Evolutionary conservation across 352 stramenopile species (phyloP).

Genomic region (Sclerospora graminicola): DNA sequence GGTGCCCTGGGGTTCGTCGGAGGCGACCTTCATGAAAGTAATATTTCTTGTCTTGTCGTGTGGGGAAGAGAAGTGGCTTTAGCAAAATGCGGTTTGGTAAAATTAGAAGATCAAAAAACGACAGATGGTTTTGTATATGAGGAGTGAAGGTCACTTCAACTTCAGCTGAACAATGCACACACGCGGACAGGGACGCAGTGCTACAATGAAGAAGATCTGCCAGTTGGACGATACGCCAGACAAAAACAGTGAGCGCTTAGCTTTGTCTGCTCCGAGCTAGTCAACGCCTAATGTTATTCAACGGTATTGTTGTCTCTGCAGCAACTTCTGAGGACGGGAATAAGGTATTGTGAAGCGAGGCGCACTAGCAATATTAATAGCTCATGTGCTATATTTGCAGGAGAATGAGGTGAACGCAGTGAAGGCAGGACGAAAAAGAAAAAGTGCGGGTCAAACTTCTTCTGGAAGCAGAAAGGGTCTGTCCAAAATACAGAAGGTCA

Average conservation of each 20-base stretch:
- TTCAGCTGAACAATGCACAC: conserved; percentile 17
- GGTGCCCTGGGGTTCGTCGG: conserved; percentile 40
- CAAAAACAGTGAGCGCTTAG: conserved; percentile 10
- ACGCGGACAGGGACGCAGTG: conserved; percentile 2
- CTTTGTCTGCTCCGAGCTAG: neutral
- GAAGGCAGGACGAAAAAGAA: conserved; percentile 9
- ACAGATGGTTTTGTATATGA: neutral
- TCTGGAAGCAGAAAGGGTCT: conserved; percentile 6
- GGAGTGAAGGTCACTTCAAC: conserved; percentile 23
- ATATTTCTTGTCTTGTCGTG: conserved; percentile 15
- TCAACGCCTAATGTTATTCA: neutral
- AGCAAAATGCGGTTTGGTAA: conserved; percentile 27
- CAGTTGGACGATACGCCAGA: conserved; percentile 23
- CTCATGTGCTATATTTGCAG: conserved; percentile 4
- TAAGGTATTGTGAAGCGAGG: conserved; percentile 8
- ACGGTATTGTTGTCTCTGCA: conserved; percentile 3
- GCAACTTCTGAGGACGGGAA: conserved; percentile 12
- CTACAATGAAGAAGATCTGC: conserved; percentile 18
- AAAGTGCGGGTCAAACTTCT: neutral
- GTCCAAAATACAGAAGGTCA: conserved; percentile 8
- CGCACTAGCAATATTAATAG: neutral
- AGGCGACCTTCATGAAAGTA: conserved; percentile 42
- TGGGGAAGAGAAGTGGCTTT: conserved; percentile 11
- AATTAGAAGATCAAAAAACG: conserved; percentile 17
- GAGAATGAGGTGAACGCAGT: conserved; percentile 19